Conservation (phyloP, 1,284 basidiomycete genomes). For the Malassezia furfur region DNA sequence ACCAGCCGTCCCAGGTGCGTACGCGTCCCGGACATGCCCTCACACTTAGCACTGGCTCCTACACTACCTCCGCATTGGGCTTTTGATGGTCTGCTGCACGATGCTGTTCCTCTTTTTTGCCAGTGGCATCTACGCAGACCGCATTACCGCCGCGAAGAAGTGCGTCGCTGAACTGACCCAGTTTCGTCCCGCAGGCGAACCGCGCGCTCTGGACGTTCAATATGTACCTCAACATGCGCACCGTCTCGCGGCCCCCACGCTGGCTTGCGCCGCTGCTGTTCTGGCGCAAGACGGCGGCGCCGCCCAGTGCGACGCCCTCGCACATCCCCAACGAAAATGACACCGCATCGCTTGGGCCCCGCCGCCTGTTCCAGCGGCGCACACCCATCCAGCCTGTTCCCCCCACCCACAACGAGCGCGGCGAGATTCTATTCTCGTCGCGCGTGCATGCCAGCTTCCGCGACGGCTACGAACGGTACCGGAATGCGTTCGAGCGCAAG, state of each 20-base stretch:
- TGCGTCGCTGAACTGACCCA: constrained; percentile 44
- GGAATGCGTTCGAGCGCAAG: constrained; percentile 75
- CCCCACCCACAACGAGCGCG: constrained; percentile 76
- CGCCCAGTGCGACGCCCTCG: background rate
- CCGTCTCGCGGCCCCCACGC: constrained; percentile 26
- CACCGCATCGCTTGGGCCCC: background rate
- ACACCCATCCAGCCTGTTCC: constrained; percentile 55
- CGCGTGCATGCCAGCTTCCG: constrained; percentile 72
- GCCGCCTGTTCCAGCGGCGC: background rate
- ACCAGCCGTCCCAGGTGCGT: constrained; percentile 8
- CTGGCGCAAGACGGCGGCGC: background rate
- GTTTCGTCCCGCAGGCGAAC: constrained; percentile 91
- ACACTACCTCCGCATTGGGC: constrained; percentile 30
- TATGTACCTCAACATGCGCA: constrained; percentile 89
- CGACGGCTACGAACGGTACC: constrained; percentile 85
- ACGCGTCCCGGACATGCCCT: background rate
- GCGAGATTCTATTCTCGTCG: constrained; percentile 89
- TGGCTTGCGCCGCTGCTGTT: background rate
- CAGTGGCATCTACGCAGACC: constrained; percentile 89
- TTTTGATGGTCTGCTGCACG: constrained; percentile 52
- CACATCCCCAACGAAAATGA: background rate
- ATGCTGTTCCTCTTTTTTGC: constrained; percentile 91
- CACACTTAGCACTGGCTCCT: constrained; percentile 20
- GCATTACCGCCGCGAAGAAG: constrained; percentile 92
- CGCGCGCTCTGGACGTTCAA: constrained; percentile 81